These are phyloP conservation scores for Suillus subaureus DNA, from an alignment of 768 basidiomycete genomes.

Conservation along the genomic window DNA sequence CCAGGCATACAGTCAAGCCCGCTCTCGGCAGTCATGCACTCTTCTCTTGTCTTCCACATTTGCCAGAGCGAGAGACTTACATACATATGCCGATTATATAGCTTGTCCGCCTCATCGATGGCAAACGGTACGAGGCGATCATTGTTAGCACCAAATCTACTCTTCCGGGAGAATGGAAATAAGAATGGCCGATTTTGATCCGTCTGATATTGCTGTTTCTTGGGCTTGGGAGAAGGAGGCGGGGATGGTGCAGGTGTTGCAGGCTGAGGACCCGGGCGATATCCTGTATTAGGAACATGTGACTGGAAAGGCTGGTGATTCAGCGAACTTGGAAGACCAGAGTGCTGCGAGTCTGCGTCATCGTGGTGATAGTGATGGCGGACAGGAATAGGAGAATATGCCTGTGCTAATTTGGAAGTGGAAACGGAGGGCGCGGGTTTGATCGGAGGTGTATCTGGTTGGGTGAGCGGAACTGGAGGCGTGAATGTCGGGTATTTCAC, in stretches of 20 bases:
- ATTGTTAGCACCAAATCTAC: slow-evolving; percentile 50
- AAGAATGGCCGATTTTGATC: slow-evolving; percentile 93
- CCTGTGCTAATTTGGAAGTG: slow-evolving; percentile 78
- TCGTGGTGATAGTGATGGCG: slow-evolving; percentile 95
- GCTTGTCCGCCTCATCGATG: slow-evolving; percentile 91
- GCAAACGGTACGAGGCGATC: slow-evolving; percentile 87
- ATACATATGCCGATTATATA: slow-evolving; percentile 91
- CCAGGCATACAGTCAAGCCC: slow-evolving; percentile 84
- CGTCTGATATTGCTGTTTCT: slow-evolving; percentile 98
- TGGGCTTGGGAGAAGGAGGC: slow-evolving; percentile 83
- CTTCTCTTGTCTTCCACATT: slow-evolving; percentile 95
- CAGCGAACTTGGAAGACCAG: slow-evolving; percentile 39
- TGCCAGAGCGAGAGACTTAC: slow-evolving; percentile 86
- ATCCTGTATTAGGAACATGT: slow-evolving; percentile 27
- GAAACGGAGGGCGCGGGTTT: slow-evolving; percentile 39
- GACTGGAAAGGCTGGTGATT: slow-evolving; percentile 40
- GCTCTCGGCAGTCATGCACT: slow-evolving; percentile 92
- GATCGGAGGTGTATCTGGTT: slow-evolving; percentile 26
- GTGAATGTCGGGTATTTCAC: slow-evolving; percentile 96
- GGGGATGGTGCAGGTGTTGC: slow-evolving; percentile 92
- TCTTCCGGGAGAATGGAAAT: slow-evolving; percentile 86
- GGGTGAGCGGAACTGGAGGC: slow-evolving; percentile 45
- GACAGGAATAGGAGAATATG: slow-evolving; percentile 90
- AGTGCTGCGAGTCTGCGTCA: slow-evolving; percentile 55
- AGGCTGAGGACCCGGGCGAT: slow-evolving; percentile 58